Base-by-base conservation (phyloP, 164 flowering plant genomes). In the Saururus chinensis region DNA sequence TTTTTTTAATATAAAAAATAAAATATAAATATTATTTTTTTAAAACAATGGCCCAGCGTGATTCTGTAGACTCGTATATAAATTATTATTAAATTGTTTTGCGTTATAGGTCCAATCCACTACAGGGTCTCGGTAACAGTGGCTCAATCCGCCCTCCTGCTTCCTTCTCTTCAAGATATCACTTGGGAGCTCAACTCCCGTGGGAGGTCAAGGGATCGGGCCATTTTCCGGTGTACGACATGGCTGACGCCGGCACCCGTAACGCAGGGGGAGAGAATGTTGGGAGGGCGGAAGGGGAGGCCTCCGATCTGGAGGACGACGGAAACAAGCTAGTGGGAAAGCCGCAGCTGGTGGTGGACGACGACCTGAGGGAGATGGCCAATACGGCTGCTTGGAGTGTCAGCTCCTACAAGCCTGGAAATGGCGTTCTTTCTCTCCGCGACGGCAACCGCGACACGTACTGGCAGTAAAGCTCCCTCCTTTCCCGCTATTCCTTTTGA, bases 321-420 rank as follows among this genome's bases (percentile, higher is more conserved):
- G 86, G 84, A 49, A 90, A 85, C 49, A 42, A 42, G 77, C 74
- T 82, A 16, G 76, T 70, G 0, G 92, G 85, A 26, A 80, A 73
- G 51, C 77, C 74, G 57, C 62, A 72, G 26, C 76, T 92, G 25
- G 70, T 74, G 4, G 79, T 90, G 7, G 97, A 84, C 19, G 89
- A 83, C 1, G 89, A 84, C 56, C 80, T 90, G 12, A 69, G 91
- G 10, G 98, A 93, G 70, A 74, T 93, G 92, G 97, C 88, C 0
- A 88, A 88, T 69, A 87, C 82, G 42, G 98, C 98, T 9, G 92
- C 91, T 40, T 93, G 98, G 98, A 90, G 97, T 60, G 95, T 93
- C 61, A 93, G 98, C 73, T 90, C 98, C 65, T 88, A 86, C 82
- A 93, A 93, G 78, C 82, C 92, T 19, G 95, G 98, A 56, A 90